Base-by-base conservation (phyloP, 148 eudicot species). In the Rhododendron simsii region DNA sequence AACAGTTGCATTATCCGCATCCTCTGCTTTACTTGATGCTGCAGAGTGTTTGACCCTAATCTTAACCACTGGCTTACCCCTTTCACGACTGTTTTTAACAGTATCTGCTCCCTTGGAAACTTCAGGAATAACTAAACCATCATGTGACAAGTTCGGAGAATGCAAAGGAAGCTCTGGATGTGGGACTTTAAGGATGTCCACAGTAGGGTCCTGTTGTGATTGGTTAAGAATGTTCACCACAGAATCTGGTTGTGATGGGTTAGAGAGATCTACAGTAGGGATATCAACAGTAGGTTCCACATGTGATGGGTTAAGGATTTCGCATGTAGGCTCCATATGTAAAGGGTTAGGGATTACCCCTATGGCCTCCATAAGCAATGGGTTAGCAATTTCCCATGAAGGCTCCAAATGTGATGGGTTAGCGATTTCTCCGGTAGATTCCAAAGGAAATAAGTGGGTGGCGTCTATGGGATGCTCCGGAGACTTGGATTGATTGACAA, bases 401-500 rank as follows among this genome's bases (percentile, higher is more conserved):
- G 28, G 73, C 57, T 67, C 82, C 85, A 47, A 23, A 48, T 82
- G 44, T 73, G 82, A 86, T 41, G 57, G 44, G 88, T 86, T 59
- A 20, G 85, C 33, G 82, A 81, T 63, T 44, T 57, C 73, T 76
- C 63, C 41, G 2, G 50, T 41, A 39, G 77, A 51, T 39, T 82
- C 88, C 13, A 82, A 39, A 57, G 14, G 85, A 45, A 37, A 30
- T 80, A 89, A 80, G 73, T 86, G 88, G 81, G 82, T 82, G 21
- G 81, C 71, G 15, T 80, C 93, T 28, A 86, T 14, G 83, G 90
- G 86, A 51, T 89, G 87, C 77, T 91, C 93, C 3, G 82, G 84
- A 84, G 92, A 91, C 87, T 95, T 95, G 39, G 95, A 90, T 87
- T 93, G 99, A 86, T 91, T 93, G 75, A 95, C 92, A 77, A 97